Evolutionary conservation across 176 grass and related monocot species (phyloP), one percentile per base, ranked within the genome.

Genomic region (Raddia guianensis): DNA sequence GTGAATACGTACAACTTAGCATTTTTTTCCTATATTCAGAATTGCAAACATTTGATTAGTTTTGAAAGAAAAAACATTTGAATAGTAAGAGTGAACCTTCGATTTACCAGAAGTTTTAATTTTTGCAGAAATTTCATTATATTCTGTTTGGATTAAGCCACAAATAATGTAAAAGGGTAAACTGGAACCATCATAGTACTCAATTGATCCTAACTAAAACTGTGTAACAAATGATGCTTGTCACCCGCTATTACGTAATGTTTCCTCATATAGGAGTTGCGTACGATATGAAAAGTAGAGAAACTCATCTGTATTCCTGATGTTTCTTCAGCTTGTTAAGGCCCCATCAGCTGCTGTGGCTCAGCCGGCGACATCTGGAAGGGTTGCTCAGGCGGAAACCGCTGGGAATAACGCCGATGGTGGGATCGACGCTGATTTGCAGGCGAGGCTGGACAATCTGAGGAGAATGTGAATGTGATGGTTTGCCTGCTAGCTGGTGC

Each of bases 401-500:
- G 82, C 82, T 5, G 74, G 68, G 55, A 70, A 78, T 49, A 72
- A 62, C 9, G 57, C 9, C n/a, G 91, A 90, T 44, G 56, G 69
- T 13, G 91, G 88, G 40, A 94, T 94, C 2, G 88, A 94, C 0
- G 80, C 72, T 0, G 88, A 94, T 43, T 75, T 94, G 83, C 91
- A 94, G 56, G 79, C 91, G 14, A 73, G 91, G 66, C 77, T 94
- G 27, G 88, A 94, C 58, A 94, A 94, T 72, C 79, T 94, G 35
- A 90, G 91, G 77, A 88, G 70, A 75, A 94, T 94, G 91, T 93
- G 70, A 75, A 94, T 94, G 91, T 93, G 73, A 75, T 49, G 3
- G 58, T 61, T 64, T 49, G 1, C 15, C 3, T 0, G 6, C 6
- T 6, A 21, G 12, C 9, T 9, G 42, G 12, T 66, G 76, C 18